Evolutionary conservation across 768 basidiomycete genomes (phyloP).

Genomic region (Psilocybe cyanescens): DNA sequence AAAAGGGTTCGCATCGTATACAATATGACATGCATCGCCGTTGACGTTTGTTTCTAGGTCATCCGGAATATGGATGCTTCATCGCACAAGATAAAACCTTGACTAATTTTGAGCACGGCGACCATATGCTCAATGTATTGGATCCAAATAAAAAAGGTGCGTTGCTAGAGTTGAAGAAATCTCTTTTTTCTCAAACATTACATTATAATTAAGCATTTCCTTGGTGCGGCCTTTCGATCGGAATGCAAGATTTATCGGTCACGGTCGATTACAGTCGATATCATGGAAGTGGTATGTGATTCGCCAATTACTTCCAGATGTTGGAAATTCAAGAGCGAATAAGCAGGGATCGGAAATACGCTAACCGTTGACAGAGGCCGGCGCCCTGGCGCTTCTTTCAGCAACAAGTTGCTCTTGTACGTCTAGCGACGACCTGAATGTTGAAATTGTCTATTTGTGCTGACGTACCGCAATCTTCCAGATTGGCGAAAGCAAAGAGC

Average conservation of each 20-base stretch:
- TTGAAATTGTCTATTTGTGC: neutral
- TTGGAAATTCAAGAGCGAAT: neutral
- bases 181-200: neutral
- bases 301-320: neutral
- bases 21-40: neutral
- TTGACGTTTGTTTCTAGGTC: conserved; percentile 49
- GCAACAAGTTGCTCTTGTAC: conserved; percentile 76
- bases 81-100: conserved; percentile 89
- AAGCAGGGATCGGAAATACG: conserved; percentile 63
- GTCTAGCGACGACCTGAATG: conserved; percentile 23
- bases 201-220: conserved; percentile 66
- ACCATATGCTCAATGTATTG: conserved; percentile 55
- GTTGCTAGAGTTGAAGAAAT: neutral
- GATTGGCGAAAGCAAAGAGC: conserved; percentile 71
- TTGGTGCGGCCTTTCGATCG: conserved; percentile 90
- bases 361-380: conserved; percentile 73
- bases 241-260: conserved; percentile 77
- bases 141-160: conserved; percentile 42
- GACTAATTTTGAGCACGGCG: conserved; percentile 78
- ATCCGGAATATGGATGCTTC: conserved; percentile 93
- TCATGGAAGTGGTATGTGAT: conserved; percentile 54
- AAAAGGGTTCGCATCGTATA: conserved; percentile 48
- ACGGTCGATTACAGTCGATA: conserved; percentile 80
- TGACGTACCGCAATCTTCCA: conserved; percentile 28
- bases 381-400: conserved; percentile 65